Base-by-base conservation (phyloP, 139 green algal species). In the Chlamydomonas sp. region DNA sequence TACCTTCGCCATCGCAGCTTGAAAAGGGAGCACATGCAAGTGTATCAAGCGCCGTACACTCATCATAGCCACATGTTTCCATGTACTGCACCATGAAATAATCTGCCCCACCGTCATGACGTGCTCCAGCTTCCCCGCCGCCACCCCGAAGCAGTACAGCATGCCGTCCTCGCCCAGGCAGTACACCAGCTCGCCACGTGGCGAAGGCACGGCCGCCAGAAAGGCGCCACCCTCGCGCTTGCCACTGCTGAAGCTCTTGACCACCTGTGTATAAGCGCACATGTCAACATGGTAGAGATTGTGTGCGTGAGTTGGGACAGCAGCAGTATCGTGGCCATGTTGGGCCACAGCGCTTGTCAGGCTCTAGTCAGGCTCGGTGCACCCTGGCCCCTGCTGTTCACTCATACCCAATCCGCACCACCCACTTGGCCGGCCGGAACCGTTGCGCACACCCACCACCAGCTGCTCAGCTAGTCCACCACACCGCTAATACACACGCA, bases 101-200 rank as follows among this genome's bases (percentile, higher is more conserved):
- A 73, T 77, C 90, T 76, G 31, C 58, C 81, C 17, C 66, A 95
- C 96, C 90, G 92, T 91, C 90, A 99, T 94, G 8, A 97, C 89
- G 87, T 98, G 91, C 92, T 98, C 97, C 89, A 99, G 91, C 89
- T 98, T 98, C 64, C 95, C 94, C 2, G 62, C 85, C 5, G 61
- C 78, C 3, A 89, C 83, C 61, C 71, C 86, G 91, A 98, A 98
- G 90, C 93, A 97, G 91, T 98, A 97, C 62, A 99, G 85, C 61
- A 90, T 94, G 77, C 90, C 93, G 83, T 99, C 96, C 86, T 98
- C 96, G 14, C 94, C 95, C 84, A 99, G 87, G 89, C 93, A 96
- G 93, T 99, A 98, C 16, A 97, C 91, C 93, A 92, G 99, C 63
- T 98, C 97, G 57, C 96, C 97, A 20, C 96, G 92, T 1, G 97